Conservation (phyloP, 148 eudicot species). For the Rhododendron simsii region DNA sequence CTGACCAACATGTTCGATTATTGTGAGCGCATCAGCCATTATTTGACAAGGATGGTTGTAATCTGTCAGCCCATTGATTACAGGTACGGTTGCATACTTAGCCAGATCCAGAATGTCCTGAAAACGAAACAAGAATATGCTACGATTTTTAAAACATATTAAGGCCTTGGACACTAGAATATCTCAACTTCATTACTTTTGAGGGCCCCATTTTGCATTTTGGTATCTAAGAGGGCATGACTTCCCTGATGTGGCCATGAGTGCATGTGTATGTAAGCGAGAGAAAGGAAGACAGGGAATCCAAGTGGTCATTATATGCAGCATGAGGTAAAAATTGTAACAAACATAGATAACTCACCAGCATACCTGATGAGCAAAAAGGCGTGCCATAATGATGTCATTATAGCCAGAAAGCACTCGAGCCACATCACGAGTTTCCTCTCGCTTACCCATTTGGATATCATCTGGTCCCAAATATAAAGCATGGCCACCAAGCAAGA, state of each 20-base stretch:
- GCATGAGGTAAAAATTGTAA: not conserved
- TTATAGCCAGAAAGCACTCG: conserved; percentile 90
- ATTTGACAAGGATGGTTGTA: conserved; percentile 97
- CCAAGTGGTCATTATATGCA: not conserved
- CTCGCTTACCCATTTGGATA: conserved; percentile 99
- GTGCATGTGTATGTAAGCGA: not conserved
- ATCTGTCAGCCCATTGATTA: conserved; percentile 90
- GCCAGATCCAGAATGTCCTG: conserved; percentile 92
- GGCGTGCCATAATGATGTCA: conserved; percentile 98
- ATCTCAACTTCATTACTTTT: not conserved
- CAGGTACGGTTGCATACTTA: conserved; percentile 71
- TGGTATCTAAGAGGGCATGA: not conserved
- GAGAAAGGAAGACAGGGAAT: not conserved
- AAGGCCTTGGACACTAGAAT: not conserved
- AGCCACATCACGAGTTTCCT: conserved; percentile 99
- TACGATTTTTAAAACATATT: not conserved
- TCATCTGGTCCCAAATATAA: conserved; percentile 89
- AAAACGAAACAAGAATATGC: conserved; percentile 19
- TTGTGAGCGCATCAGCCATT: conserved; percentile 97
- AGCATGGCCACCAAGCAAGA: conserved; percentile 95
- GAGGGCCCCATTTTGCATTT: not conserved
- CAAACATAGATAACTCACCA: conserved; percentile 27
- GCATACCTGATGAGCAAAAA: conserved; percentile 96
- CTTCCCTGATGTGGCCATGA: not conserved
- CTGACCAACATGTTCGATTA: conserved; percentile 83